Percentiles rank a stretch among this genome's conserved stretches.
Evolutionary conservation across 1,139 yeast species (phyloP).

Genomic region (Hansenula lynferdii): DNA sequence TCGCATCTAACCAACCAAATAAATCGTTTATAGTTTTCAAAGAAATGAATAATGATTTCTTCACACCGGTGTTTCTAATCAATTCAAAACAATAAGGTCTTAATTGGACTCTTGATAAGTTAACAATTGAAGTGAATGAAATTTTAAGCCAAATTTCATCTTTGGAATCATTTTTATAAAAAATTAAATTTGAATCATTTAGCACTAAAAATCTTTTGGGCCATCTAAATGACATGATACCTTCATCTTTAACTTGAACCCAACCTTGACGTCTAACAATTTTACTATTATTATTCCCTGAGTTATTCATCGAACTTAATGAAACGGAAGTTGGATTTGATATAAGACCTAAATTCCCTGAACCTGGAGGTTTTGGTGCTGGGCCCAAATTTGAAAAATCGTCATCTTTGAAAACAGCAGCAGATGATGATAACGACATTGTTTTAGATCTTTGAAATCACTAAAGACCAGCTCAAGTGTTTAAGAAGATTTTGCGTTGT

Average conservation of each 20-base stretch:
- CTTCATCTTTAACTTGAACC: constrained; percentile 92
- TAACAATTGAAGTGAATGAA: constrained; percentile 51
- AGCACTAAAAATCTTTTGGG: constrained; percentile 79
- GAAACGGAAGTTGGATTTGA: constrained; percentile 24
- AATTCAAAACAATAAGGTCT: constrained; percentile 76
- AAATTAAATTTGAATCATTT: constrained; percentile 67
- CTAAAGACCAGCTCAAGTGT: constrained; percentile 4
- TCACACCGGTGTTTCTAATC: constrained; percentile 37
- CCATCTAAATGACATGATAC: constrained; percentile 84
- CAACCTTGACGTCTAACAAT: constrained; percentile 52
- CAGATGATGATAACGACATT: constrained; percentile 38
- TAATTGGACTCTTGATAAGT: constrained; percentile 59
- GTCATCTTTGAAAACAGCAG: constrained; percentile 38
- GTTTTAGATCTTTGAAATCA: not conserved
- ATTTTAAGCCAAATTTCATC: constrained; percentile 41
- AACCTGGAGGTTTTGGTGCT: constrained; percentile 37
- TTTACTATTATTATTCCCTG: constrained; percentile 8
- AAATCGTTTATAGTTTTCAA: constrained; percentile 78
- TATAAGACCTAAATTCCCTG: constrained; percentile 11
- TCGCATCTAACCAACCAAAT: constrained; percentile 89
- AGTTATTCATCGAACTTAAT: constrained; percentile 23
- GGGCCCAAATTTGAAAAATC: constrained; percentile 39
- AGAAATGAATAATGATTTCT: constrained; percentile 67
- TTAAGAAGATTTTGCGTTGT: not conserved
- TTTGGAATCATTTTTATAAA: constrained; percentile 63